A percentile compares a stretch with the other conserved stretches of the same genome.
Conservation (phyloP, 768 basidiomycete species). For the Naganishia randhawae region DNA sequence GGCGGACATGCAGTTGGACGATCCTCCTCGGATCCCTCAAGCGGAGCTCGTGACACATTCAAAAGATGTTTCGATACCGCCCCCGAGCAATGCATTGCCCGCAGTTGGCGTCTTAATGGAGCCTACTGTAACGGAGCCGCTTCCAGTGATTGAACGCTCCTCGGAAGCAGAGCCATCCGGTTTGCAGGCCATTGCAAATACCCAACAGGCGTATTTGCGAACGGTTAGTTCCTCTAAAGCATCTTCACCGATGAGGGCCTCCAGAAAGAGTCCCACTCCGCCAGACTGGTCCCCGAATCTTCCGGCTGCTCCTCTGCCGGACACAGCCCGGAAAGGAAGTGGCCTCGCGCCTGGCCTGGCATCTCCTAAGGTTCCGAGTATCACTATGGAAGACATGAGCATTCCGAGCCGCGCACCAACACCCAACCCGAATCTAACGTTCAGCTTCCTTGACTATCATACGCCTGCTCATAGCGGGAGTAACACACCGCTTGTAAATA, state of each 20-base stretch:
- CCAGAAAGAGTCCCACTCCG: neutral
- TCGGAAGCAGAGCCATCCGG: neutral
- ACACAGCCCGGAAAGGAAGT: neutral
- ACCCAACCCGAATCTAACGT: slow-evolving; percentile 17
- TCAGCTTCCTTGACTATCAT: slow-evolving; percentile 13
- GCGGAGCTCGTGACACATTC: neutral
- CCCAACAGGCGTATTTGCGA: neutral
- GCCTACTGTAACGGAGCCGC: neutral
- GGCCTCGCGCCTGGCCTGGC: neutral
- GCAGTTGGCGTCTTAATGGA: neutral
- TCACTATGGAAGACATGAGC: neutral
- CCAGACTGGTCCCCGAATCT: neutral
- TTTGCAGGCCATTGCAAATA: neutral
- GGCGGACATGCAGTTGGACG: too few species aligned
- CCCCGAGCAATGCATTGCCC: neutral
- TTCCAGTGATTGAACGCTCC: neutral
- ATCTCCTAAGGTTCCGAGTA: neutral
- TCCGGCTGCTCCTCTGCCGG: neutral
- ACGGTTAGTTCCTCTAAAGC: neutral
- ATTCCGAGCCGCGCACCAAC: slow-evolving; percentile 6
- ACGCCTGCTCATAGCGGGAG: neutral
- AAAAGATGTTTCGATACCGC: neutral
- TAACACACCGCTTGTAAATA: neutral
- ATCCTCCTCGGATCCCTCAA: neutral
- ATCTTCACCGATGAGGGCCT: neutral